phyloP scores from a whole-genome alignment of 1,284 basidiomycete species.

The Prillingera fragicola region DNA sequence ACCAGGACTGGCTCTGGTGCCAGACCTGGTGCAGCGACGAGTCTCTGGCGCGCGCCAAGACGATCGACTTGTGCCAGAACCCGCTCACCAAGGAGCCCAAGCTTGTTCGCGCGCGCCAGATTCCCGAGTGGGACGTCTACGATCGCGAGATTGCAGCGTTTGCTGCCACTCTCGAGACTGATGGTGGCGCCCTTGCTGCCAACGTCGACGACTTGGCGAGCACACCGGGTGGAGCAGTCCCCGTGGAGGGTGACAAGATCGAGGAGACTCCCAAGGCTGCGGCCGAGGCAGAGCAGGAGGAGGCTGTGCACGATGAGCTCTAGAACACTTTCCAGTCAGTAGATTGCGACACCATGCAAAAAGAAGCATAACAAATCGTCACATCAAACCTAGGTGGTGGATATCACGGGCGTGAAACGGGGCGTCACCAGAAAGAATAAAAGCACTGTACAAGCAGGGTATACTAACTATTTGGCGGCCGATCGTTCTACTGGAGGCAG shows the following conservation, averaged over 20 bases:
- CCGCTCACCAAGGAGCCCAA: slow-evolving; percentile 97
- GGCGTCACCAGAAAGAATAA: background rate
- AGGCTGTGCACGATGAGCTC: slow-evolving; percentile 6
- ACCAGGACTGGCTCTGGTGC: slow-evolving; percentile 87
- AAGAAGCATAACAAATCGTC: background rate
- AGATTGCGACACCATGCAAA: background rate
- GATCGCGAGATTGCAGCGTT: slow-evolving; percentile 60
- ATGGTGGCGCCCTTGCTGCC: slow-evolving; percentile 55
- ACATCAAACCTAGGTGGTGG: background rate
- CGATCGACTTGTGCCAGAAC: slow-evolving; percentile 85
- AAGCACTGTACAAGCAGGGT: too few relatives aligned
- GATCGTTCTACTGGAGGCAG: too few relatives aligned
- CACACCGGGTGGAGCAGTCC: background rate
- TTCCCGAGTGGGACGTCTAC: slow-evolving; percentile 95
- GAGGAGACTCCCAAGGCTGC: slow-evolving; percentile 2
- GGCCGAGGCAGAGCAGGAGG: slow-evolving; percentile 1
- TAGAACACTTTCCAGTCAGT: background rate
- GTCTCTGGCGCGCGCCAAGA: slow-evolving; percentile 50
- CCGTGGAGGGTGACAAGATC: slow-evolving; percentile 1
- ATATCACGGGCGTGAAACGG: background rate
- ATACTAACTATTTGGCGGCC: too few relatives aligned
- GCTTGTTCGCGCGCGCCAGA: slow-evolving; percentile 81
- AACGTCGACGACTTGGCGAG: slow-evolving; percentile 64
- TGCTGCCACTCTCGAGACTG: slow-evolving; percentile 54
- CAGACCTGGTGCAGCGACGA: slow-evolving; percentile 54